phyloP scores from a whole-genome alignment of 2,329 filamentous ascomycete species.

The Colletotrichum orbiculare region DNA sequence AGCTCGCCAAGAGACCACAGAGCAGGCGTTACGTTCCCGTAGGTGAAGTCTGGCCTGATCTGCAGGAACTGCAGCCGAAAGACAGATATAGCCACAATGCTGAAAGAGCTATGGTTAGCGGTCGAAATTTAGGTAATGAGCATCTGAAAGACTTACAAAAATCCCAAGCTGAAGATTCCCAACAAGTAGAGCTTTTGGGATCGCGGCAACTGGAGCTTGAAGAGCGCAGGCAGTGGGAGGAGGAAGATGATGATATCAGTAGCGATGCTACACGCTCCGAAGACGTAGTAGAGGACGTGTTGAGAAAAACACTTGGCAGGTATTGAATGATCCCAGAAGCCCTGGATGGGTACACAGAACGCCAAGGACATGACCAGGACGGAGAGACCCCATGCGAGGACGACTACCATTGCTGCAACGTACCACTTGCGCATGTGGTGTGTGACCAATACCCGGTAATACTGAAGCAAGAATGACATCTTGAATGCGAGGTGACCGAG shows the following conservation, averaged over 20 bases:
- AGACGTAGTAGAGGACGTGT: conserved; percentile 39
- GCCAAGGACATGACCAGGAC: conserved; percentile 40
- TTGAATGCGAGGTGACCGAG: conserved; percentile 44
- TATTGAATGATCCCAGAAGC: conserved; percentile 42
- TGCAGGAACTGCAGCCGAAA: conserved; percentile 39
- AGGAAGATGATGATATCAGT: conserved; percentile 43
- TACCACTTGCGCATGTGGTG: conserved; percentile 42
- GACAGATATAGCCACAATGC: conserved; percentile 41
- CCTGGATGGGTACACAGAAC: conserved; percentile 42
- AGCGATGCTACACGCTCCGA: conserved; percentile 40
- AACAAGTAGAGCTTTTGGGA: conserved; percentile 41
- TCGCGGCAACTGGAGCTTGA: conserved; percentile 38
- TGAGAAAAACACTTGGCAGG: conserved; percentile 37
- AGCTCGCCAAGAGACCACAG: conserved; percentile 40
- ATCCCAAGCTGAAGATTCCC: conserved; percentile 43
- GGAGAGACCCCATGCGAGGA: conserved; percentile 42
- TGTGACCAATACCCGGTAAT: conserved; percentile 47
- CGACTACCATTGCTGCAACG: conserved; percentile 40
- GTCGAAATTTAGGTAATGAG: not conserved
- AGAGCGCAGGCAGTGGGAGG: conserved; percentile 42
- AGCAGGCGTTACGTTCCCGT: conserved; percentile 40
- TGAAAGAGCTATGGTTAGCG: not conserved
- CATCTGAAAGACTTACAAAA: conserved; percentile 39
- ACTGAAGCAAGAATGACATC: conserved; percentile 49
- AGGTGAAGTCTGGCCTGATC: conserved; percentile 35